phyloP scores from a whole-genome alignment of 306 rosid species.

The Cicer judaicum region DNA sequence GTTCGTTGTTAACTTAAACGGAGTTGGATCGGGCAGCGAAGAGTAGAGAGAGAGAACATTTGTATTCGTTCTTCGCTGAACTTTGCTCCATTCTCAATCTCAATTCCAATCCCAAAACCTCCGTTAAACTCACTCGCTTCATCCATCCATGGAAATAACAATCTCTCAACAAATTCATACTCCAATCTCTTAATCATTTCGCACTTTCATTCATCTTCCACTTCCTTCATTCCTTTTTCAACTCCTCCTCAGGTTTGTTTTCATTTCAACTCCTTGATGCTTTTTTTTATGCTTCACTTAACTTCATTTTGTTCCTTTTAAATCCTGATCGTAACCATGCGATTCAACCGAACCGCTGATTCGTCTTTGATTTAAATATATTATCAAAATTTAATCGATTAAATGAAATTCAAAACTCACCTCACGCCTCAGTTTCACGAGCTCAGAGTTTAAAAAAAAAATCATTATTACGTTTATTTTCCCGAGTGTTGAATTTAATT shows the following conservation, averaged over 20 bases:
- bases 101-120: constrained; percentile 40
- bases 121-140: constrained; percentile 23
- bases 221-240: constrained; percentile 19
- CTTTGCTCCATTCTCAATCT: constrained; percentile 38
- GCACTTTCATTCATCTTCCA: constrained; percentile 46
- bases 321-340: background rate
- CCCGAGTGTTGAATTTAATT: constrained; percentile 1
- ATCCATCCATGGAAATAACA: constrained; percentile 9
- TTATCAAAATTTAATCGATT: background rate
- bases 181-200: constrained; percentile 32
- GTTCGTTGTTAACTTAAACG: background rate
- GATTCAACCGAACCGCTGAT: constrained; percentile 31
- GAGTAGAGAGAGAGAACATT: background rate
- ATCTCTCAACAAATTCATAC: constrained; percentile 1
- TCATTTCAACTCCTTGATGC: constrained; percentile 14
- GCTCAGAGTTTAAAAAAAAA: constrained; percentile 18
- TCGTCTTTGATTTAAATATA: constrained; percentile 1
- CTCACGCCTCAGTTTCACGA: constrained; percentile 5
- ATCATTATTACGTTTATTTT: constrained; percentile 31
- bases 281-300: background rate
- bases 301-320: background rate
- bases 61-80: constrained; percentile 12
- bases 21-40: constrained; percentile 34
- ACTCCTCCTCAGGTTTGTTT: constrained; percentile 16
- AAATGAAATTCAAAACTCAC: constrained; percentile 14